Conservation (phyloP, 305 asterid genomes). For the Fraxinus nigra region DNA sequence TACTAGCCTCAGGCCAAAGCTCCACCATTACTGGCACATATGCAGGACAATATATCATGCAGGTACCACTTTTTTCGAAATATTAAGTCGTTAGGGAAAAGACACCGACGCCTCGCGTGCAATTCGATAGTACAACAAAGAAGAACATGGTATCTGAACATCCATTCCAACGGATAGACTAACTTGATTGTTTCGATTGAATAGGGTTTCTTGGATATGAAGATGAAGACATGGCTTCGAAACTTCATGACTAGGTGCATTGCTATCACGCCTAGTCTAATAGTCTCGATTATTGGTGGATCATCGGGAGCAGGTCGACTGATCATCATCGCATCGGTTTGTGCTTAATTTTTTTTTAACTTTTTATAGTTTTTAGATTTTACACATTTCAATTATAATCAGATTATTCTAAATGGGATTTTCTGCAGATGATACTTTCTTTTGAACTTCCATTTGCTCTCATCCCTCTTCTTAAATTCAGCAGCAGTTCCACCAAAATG, state of each 20-base stretch:
- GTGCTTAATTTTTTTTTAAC: conserved; percentile 14
- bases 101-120: background rate
- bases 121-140: background rate
- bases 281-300: conserved; percentile 86
- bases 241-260: conserved; percentile 76
- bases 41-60: conserved; percentile 92
- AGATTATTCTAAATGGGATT: background rate
- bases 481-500: conserved; percentile 69
- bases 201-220: conserved; percentile 85
- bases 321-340: conserved; percentile 85
- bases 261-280: conserved; percentile 85
- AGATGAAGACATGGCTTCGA: conserved; percentile 71
- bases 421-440: conserved; percentile 77
- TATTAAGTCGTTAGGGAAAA: background rate
- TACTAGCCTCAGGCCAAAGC: conserved; percentile 92
- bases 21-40: conserved; percentile 92
- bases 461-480: conserved; percentile 80
- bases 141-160: background rate
- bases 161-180: background rate
- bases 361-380: background rate
- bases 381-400: background rate
- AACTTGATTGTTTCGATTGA: background rate
- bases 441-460: conserved; percentile 82
- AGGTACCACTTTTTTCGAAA: conserved; percentile 38
- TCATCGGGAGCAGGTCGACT: conserved; percentile 80